phyloP scores from a whole-genome alignment of 2,329 filamentous ascomycete species.

The Rutstroemia sp. region DNA sequence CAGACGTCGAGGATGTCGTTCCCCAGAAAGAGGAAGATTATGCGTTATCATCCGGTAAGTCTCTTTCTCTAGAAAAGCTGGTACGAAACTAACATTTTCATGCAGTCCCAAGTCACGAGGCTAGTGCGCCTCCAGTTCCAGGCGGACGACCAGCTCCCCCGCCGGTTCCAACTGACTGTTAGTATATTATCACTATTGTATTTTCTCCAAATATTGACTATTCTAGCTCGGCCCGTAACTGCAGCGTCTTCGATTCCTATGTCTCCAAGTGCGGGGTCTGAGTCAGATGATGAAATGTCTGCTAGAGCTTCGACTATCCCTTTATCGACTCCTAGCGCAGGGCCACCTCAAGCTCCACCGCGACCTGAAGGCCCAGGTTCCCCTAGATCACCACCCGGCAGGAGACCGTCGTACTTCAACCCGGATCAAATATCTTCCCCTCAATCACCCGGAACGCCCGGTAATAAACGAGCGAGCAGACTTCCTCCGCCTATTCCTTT shows the following conservation, averaged over 20 bases:
- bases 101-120: slow-evolving; percentile 25
- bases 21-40: slow-evolving; percentile 26
- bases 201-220: slow-evolving; percentile 22
- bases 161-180: slow-evolving; percentile 54
- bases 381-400: slow-evolving; percentile 37
- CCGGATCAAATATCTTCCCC: slow-evolving; percentile 26
- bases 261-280: slow-evolving; percentile 71
- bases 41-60: slow-evolving; percentile 31
- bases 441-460: slow-evolving; percentile 34
- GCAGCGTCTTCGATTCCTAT: slow-evolving; percentile 45
- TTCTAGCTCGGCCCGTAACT: slow-evolving; percentile 55
- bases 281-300: slow-evolving; percentile 83
- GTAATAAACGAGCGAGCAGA: slow-evolving; percentile 49
- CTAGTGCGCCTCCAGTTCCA: slow-evolving; percentile 26
- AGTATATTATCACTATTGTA: slow-evolving; percentile 30
- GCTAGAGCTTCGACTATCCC: slow-evolving; percentile 39
- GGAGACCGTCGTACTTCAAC: slow-evolving; percentile 30
- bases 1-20: slow-evolving; percentile 46
- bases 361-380: slow-evolving; percentile 33
- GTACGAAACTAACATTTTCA: slow-evolving; percentile 7
- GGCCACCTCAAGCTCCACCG: slow-evolving; percentile 40
- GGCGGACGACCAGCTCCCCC: slow-evolving; percentile 47
- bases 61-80: background rate
- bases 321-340: slow-evolving; percentile 31
- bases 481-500: slow-evolving; percentile 56